Conservation (phyloP, 345 rosid species). For the Heritiera littoralis region DNA sequence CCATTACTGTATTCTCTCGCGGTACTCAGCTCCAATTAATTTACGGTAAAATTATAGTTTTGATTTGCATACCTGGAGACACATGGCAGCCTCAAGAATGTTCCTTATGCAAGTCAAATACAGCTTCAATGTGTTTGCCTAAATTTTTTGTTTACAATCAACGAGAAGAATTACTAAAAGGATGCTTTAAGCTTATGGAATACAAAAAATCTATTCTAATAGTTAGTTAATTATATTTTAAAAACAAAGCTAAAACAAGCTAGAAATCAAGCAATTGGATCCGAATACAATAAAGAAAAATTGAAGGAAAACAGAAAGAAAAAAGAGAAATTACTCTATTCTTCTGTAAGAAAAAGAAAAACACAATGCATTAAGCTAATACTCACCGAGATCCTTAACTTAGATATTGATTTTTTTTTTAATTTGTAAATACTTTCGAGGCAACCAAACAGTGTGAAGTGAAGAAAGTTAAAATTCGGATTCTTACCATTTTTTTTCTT, state of each 20-base stretch:
- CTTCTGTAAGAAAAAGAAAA: not conserved
- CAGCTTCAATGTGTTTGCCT: slow-evolving; percentile 75
- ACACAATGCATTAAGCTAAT: not conserved
- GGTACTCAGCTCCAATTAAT: not conserved
- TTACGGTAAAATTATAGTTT: not conserved
- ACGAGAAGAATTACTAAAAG: slow-evolving; percentile 8
- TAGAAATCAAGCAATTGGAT: slow-evolving; percentile 6
- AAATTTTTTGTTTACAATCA: slow-evolving; percentile 14
- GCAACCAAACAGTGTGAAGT: slow-evolving; percentile 6
- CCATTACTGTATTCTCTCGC: not conserved
- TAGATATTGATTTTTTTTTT: not conserved
- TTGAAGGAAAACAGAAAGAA: not conserved
- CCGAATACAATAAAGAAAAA: not conserved
- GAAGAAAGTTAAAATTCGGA: not conserved
- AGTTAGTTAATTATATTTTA: not conserved
- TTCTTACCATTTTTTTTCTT: slow-evolving; percentile 2
- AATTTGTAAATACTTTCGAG: not conserved
- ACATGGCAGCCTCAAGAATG: slow-evolving; percentile 95
- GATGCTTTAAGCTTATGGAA: not conserved
- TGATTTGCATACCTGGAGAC: slow-evolving; percentile 63
- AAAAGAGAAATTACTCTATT: not conserved
- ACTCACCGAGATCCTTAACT: not conserved
- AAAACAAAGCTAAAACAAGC: not conserved
- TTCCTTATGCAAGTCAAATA: slow-evolving; percentile 85
- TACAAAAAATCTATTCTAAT: not conserved